These are phyloP conservation scores for Polychytrium aggregatum DNA, from an alignment of 192 early-diverging fungal genomes.

Conservation along the genomic window DNA sequence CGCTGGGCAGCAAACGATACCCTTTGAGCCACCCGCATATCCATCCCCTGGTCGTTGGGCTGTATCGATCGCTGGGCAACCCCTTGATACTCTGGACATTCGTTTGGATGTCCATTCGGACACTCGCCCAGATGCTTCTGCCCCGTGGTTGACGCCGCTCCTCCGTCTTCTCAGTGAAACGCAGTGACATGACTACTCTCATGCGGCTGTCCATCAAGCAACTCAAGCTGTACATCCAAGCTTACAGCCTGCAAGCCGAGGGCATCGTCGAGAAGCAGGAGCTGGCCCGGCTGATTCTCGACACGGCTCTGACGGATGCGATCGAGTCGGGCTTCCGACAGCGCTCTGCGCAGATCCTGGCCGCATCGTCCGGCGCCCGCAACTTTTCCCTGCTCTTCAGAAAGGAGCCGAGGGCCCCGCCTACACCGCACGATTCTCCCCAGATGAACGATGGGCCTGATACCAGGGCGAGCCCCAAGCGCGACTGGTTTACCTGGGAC, in stretches of 20 bases:
- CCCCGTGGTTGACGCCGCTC: not conserved
- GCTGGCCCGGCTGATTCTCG: constrained; percentile 9
- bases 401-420: no score
- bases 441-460: no score
- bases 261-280: constrained; percentile 17
- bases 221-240: constrained; percentile 14
- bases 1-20: no score
- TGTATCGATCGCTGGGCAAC: no score
- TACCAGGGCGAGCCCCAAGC: no score
- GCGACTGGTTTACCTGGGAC: no score
- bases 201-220: constrained; percentile 8
- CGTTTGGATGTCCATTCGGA: not conserved
- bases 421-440: no score
- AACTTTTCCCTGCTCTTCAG: no score
- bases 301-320: constrained; percentile 1
- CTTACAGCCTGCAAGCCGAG: constrained; percentile 8
- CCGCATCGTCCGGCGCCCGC: no score
- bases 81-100: constrained; percentile 3
- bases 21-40: no score
- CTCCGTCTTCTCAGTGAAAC: not conserved
- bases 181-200: constrained; percentile 5
- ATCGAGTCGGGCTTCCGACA: constrained; percentile 8
- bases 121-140: not conserved
- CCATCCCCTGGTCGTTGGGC: no score
- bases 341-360: no score